Evolutionary conservation across 1,139 yeast genomes (phyloP), one percentile per base, ranked within the genome.

Genomic region (Protomyces inundatus): DNA sequence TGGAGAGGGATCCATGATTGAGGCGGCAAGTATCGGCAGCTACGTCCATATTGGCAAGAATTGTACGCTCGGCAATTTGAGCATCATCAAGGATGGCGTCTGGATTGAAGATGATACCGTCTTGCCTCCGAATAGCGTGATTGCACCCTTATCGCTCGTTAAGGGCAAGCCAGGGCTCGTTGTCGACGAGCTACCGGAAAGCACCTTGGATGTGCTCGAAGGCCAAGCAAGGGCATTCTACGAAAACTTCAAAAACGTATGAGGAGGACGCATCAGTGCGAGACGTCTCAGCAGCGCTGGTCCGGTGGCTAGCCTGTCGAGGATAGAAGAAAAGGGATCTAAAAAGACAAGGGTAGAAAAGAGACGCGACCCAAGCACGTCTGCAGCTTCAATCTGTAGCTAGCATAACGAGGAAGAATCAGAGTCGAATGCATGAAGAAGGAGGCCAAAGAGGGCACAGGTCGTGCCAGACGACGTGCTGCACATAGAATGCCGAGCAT

Each of bases 11-110:
- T 70, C 81, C 6, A 66, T 62, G 4, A 70, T 86, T 0, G 73
- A 77, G 59, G 80, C 81, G 3, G 79, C 79, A 1, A 61, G 71
- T 23, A 72, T 78, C 23, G 81, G 80, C 6, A 74, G 76, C 30
- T 79, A 80, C 73, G 82, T 81, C 1, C 77, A 75, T 54, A 79
- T 87, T 12, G 93, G 91, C 0, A 79, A 77, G 66, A 73, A 87
- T 61, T 87, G 87, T 37, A 68, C 76, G 7, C 76, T 87, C 4
- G 71, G 82, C 7, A 76, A 78, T 66, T 75, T 79, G 61, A 76
- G 81, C 4, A 79, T 84, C n/a, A 75, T 87, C 39, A 82, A 84
- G 68, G 90, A 86, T 69, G 84, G 88, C 69, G 85, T 85, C 48
- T 71, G 82, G 9, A 76, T 87, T 1, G 79, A 79, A 16, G 76